Evolutionary conservation across 1,284 basidiomycete genomes (phyloP), one percentile per base, ranked within the genome.

Genomic region (Cryptococcus sp.): DNA sequence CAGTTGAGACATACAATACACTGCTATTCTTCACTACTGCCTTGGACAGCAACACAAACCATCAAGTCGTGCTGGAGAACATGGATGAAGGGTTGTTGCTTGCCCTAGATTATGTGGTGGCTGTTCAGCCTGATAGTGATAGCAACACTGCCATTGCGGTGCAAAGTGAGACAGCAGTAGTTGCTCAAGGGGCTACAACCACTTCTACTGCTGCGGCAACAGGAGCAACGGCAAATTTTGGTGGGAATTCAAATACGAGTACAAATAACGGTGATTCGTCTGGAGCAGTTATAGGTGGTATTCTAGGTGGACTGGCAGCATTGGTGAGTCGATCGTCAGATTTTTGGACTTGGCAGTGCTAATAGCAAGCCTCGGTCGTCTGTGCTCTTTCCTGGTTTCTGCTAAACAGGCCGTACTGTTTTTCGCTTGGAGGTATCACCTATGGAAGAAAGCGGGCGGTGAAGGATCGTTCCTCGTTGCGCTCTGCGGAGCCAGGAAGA

Each of bases 71-170:
- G 3, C 40, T 73, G 15, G 66, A 55, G 6, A 71, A 71, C 56
- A 47, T 57, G 41, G 55, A 47, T 17, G 64, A 68, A 42, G 71
- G 71, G 6, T 30, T 30, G 42, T 35, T 66, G 15, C 49, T 71
- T 40, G 71, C 71, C 11, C 47, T 73, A 38, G 71, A 73, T 45
- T 71, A 69, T 45, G 52, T 65, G 27, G 64, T 69, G 3, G 56
- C 57, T 47, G 66, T 65, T 3, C 42, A 45, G 38, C n/a, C 57
- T 27, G 51, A 48, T 41, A 46, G 46, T 40, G 41, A 23, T 3
- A 48, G 40, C 42, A 30, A 15, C 11, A 39, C 53, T 13, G 61
- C 54, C 1, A 51, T 30, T 2, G 50, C 58, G 1, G 61, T 45
- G 10, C 45, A 49, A 25, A 50, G 55, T 47, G 50, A 47, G 16